Conservation (phyloP, 371 early-diverging fungal genomes). For the Apophysomyces elegans region DNA sequence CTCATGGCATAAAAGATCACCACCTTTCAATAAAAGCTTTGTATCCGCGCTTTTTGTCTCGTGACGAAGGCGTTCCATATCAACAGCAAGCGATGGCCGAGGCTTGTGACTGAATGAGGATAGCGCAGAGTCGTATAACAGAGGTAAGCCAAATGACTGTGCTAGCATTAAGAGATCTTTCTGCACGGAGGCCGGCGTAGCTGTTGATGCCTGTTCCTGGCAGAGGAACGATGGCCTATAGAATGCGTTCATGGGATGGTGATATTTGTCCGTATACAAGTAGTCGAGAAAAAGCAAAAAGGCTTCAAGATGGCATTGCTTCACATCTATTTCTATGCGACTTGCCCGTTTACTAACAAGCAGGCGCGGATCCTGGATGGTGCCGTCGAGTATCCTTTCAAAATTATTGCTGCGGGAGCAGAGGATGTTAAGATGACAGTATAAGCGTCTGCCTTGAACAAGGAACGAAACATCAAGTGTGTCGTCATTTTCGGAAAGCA, state of each 20-base stretch:
- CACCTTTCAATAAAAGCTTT: conserved; percentile 41
- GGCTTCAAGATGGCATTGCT: conserved; percentile 24
- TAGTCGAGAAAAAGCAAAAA: conserved; percentile 40
- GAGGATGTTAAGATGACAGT: conserved; percentile 50
- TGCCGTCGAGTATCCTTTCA: conserved; percentile 15
- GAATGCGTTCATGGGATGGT: conserved; percentile 38
- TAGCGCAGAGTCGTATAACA: conserved; percentile 29
- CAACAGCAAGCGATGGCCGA: conserved; percentile 18
- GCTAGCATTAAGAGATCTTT: conserved; percentile 38
- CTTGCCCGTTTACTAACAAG: not conserved
- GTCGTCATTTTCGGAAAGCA: conserved; percentile 15
- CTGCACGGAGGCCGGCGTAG: conserved; percentile 22
- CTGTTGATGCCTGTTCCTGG: not conserved
- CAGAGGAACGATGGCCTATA: conserved; percentile 26
- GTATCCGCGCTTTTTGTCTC: conserved; percentile 37
- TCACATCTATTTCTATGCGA: conserved; percentile 22
- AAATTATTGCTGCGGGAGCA: conserved; percentile 31
- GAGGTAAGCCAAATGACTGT: conserved; percentile 28
- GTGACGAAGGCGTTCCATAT: conserved; percentile 16
- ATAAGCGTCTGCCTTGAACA: conserved; percentile 35
- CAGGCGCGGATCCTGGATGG: not conserved
- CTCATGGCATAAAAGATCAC: conserved; percentile 54
- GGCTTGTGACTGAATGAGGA: conserved; percentile 34
- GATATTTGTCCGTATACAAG: conserved; percentile 39
- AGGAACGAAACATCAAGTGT: conserved; percentile 50